Evolutionary conservation across 257 asterid genomes (phyloP).

Genomic region (Solanum medicagineum): DNA sequence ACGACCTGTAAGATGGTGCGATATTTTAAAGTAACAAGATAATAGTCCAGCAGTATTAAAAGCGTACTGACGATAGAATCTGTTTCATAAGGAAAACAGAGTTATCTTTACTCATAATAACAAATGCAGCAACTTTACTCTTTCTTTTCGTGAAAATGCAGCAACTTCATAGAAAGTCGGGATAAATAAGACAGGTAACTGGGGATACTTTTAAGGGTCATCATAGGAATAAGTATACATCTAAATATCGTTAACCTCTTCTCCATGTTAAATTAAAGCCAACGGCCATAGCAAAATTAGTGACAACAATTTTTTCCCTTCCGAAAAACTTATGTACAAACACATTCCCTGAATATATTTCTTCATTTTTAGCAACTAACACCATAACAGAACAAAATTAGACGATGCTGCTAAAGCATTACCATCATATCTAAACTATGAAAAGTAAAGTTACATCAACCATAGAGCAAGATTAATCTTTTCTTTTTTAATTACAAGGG

Average conservation of each 20-base stretch:
- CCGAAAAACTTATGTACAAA: neutral
- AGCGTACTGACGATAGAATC: neutral
- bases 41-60: neutral
- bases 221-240: neutral
- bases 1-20: conserved; percentile 34
- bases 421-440: neutral
- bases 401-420: neutral
- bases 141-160: neutral
- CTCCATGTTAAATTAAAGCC: neutral
- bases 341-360: neutral
- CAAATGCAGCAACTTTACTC: neutral
- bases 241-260: neutral
- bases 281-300: neutral
- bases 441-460: neutral
- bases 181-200: neutral
- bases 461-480: neutral
- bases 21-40: neutral
- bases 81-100: neutral
- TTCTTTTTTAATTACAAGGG: too few species aligned
- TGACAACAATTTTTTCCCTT: neutral
- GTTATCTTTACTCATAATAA: neutral
- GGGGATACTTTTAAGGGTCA: neutral
- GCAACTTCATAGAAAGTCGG: neutral
- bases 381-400: neutral
- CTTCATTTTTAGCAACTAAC: neutral